Base-by-base conservation (phyloP, 306 rosid genomes). In the Parietaria judaica region DNA sequence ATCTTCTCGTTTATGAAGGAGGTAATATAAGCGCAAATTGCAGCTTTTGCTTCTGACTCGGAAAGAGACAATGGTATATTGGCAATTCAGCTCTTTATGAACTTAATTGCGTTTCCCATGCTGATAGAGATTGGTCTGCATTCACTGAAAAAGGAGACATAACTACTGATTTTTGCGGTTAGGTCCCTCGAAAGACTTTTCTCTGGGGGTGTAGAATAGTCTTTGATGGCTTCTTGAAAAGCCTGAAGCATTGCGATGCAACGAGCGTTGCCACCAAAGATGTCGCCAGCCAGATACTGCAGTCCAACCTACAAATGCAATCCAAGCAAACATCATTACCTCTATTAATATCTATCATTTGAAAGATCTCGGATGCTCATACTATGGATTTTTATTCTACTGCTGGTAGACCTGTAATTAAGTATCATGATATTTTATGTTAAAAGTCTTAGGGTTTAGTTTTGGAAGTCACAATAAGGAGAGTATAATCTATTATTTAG, bases 81-180 rank as follows among this genome's bases (percentile, higher is more conserved):
- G 51, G 85, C 80, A 66, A 84, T 74, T 49, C 77, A 76, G 49
- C 78, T 81, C 76, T 90, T 87, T 49, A 90, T 53, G 80, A 81
- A 87, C 74, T 84, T 78, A 57, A 90, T 78, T 44, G 94, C 88
- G 78, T 90, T 90, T 52, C 97, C 94, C 97, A 90, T 87, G 78
- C 95, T 81, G 44, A 87, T 66, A 44, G 97, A 90, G 64, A 90
- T 82, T 10, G 95, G 95, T 63, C 97, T 81, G 74, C 95, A 90
- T 71, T 90, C 90, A 12, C 64, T 76, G 43, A 90, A 72, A 78
- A 83, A 87, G 31, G 97, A 90, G 39, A 90, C 82, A 59, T 83
- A 87, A 74, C 87, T 76, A 59, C 78, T 73, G 62, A 90, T 72
- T 78, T 84, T 90, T 63, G 95, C 79, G 60, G 94, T 81, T 74